Base-by-base conservation (phyloP, 2,329 filamentous ascomycete genomes). In the Curvularia spicifera region DNA sequence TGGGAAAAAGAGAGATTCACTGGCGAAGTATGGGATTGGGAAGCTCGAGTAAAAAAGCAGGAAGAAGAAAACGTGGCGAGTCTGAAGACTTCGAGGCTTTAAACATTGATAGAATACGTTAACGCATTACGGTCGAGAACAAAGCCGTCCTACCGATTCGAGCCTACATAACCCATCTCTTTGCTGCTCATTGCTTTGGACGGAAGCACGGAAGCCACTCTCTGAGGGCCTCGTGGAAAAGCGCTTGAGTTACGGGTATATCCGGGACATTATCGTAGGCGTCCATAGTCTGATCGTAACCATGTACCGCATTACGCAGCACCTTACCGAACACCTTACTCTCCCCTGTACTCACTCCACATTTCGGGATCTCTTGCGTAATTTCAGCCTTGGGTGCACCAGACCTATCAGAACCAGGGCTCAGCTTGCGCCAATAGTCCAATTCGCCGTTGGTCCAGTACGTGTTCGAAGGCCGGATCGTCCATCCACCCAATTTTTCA, bases 341-440 rank as follows among this genome's bases (percentile, higher is more conserved):
- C 53, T 70, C 54, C 0, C 61, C 60, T 0, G 76, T 78, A 42
- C 71, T 62, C 22, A 73, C 69, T 8, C 79, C 78, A 56, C 82
- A 85, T 18, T 68, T 45, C 12, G 50, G 55, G 1, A 57, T 42
- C 3, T 53, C 29, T 10, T 47, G 37, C 13, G 33, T 57, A 4
- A 54, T 33, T 33, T 47, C 26, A 1, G 53, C 44, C 12, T 73
- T 70, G 4, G 81, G 81, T 4, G 79, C 78, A 40, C 76, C 78
- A 0, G 62, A 52, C 56, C 82, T 78, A 0, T 65, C 72, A 2
- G 78, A 79, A 0, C 84, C 72, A 0, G 79, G 75, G 0, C 78
- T 80, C 2, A 84, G 69, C 0, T 80, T 78, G 20, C 80, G 74
- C 83, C 83, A 85, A 3, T 82, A 82, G 56, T 85, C 83, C 60